Evolutionary conservation across 2,329 filamentous ascomycete species (phyloP), one percentile per base, ranked within the genome.

Genomic region (Epichloe hybrida): DNA sequence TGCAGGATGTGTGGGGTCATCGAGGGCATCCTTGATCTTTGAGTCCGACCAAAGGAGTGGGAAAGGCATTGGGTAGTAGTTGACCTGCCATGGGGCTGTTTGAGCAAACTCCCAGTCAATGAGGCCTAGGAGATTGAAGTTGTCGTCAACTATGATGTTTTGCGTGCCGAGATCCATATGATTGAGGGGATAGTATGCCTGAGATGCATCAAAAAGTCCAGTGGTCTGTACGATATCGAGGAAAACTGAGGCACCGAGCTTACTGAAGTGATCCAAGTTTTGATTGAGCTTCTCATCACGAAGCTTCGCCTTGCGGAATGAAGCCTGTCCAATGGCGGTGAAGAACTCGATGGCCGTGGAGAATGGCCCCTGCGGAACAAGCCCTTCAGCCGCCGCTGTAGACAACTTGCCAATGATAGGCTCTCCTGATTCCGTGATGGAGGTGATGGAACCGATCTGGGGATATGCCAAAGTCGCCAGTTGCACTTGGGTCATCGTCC

Each of bases 21-120:
- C 31, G 4, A 61, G 48, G 31, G 58, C 60, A 7, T 43, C 43
- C 17, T 54, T 27, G 35, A 53, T 56, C 15, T 34, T n/a, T 23
- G 37, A 15, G 12, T 59, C 54, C 0, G 54, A 51, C 34, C 15
- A 39, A 15, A 59, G 27, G 3, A 48, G 12, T n/a, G 46, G 46
- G 49, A 66, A 63, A 0, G 62, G 63, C 60, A 62, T 61, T 6
- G 61, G 61, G 39, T 62, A 66, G 55, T 60, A 52, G 38, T 60
- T 58, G 40, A 62, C 57, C 37, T 60, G 53, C 61, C 58, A 63
- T 1, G 59, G 60, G 1, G 59, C 60, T 7, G 59, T 56, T 50
- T 65, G 61, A 20, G 64, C 62, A 44, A 62, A 61, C 47, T 66
- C 63, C 62, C 59, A 64, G 52, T 66, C 58, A 50, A 65, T 65